Percentiles rank a stretch among this genome's conserved stretches.
Conservation (phyloP, 2,329 filamentous ascomycete genomes). For the Ceratocystis harringtonii region DNA sequence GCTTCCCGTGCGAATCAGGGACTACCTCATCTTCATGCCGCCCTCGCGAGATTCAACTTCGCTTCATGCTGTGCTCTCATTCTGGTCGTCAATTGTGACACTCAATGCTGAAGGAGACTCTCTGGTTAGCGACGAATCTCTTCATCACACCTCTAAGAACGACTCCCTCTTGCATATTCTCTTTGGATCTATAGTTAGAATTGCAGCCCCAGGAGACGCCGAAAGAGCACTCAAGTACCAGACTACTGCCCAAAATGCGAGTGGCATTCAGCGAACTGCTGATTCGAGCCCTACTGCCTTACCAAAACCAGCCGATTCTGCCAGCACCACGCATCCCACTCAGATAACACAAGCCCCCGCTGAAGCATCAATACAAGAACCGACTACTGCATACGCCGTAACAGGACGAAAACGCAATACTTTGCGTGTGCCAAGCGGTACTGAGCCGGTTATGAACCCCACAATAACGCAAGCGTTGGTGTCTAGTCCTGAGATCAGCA, state of each 20-base stretch:
- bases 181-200: conserved; percentile 59
- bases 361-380: background rate
- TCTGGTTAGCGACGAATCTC: conserved; percentile 73
- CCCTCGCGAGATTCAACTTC: conserved; percentile 43
- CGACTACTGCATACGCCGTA: background rate
- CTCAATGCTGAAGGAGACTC: conserved; percentile 91
- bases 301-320: background rate
- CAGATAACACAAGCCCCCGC: background rate
- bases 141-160: conserved; percentile 87
- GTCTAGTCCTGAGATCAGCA: background rate
- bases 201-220: conserved; percentile 16
- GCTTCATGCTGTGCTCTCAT: conserved; percentile 71
- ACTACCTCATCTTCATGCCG: conserved; percentile 86
- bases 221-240: conserved; percentile 14
- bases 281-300: background rate
- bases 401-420: conserved; percentile 7
- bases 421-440: conserved; percentile 18
- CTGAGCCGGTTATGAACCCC: conserved; percentile 15
- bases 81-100: conserved; percentile 78
- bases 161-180: conserved; percentile 55
- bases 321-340: background rate
- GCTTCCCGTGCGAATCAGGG: conserved; percentile 33
- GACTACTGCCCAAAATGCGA: background rate
- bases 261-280: background rate
- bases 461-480: background rate